phyloP scores from a whole-genome alignment of 129 eudicot genomes.

The Saussurea involucrata region DNA sequence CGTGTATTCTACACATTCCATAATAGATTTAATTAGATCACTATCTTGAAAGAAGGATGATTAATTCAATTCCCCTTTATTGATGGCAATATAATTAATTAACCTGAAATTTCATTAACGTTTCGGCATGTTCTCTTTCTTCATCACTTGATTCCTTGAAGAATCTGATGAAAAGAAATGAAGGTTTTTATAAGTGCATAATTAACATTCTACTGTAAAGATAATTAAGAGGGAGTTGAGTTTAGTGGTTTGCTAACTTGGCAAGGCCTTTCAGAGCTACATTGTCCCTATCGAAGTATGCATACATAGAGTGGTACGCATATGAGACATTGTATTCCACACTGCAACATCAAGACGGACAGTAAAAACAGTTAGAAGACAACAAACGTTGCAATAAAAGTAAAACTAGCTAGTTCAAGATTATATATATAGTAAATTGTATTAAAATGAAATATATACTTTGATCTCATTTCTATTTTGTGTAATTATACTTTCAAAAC shows the following conservation, averaged over 20 bases:
- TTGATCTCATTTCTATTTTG: neutral
- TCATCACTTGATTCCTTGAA: conserved; percentile 91
- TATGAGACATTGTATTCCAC: conserved; percentile 92
- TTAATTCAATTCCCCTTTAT: neutral
- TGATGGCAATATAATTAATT: neutral
- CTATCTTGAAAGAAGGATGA: neutral
- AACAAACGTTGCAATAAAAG: neutral
- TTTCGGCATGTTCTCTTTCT: conserved; percentile 96
- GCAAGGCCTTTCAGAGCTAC: conserved; percentile 90
- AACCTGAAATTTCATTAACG: conserved; percentile 88
- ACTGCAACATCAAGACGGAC: conserved; percentile 39
- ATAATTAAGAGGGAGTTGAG: neutral
- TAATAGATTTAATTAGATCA: neutral
- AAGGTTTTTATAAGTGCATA: neutral
- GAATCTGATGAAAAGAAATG: conserved; percentile 41
- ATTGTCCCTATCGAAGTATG: conserved; percentile 91
- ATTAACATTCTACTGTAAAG: neutral
- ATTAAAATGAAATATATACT: neutral
- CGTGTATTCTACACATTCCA: conserved; percentile 56
- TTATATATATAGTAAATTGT: too few species aligned
- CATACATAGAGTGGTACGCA: conserved; percentile 75
- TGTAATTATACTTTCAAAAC: too few species aligned
- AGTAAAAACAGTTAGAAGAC: neutral
- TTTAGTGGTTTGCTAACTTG: conserved; percentile 48
- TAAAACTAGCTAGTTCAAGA: too few species aligned